Conservation (phyloP, 1,284 basidiomycete genomes). For the Chiua sp. region DNA sequence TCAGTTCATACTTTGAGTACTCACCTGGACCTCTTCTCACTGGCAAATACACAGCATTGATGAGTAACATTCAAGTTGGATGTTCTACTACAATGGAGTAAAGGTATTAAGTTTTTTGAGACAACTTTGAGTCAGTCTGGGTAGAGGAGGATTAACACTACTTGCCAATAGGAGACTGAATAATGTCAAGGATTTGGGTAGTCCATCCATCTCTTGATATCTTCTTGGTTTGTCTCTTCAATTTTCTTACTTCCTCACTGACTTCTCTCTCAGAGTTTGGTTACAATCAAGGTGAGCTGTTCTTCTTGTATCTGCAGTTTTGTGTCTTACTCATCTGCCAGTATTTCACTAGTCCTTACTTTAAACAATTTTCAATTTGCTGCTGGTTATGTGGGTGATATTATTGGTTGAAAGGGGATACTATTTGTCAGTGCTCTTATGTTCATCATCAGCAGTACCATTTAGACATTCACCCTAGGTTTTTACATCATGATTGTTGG, state of each 20-base stretch:
- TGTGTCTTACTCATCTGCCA: conserved; percentile 49
- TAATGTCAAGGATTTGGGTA: too few species aligned
- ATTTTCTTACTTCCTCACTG: conserved; percentile 11
- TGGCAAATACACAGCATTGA: too few species aligned
- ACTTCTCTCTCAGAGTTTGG: conserved; percentile 64
- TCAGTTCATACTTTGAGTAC: too few species aligned
- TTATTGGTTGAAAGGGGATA: conserved; percentile 87
- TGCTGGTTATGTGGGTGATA: conserved; percentile 88
- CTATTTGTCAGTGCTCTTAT: conserved; percentile 87
- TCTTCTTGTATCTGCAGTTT: neutral
- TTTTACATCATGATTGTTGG: conserved; percentile 90
- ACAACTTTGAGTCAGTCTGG: too few species aligned
- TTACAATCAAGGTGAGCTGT: conserved; percentile 83
- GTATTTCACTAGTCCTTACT: conserved; percentile 93
- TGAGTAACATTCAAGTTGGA: too few species aligned
- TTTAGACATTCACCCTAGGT: conserved; percentile 89
- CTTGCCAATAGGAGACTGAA: too few species aligned
- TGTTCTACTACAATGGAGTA: too few species aligned
- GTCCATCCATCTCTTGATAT: conserved; percentile 63
- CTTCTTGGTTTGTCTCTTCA: conserved; percentile 68
- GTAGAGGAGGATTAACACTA: too few species aligned
- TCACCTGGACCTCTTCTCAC: too few species aligned
- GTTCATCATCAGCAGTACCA: conserved; percentile 87
- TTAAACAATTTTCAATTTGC: conserved; percentile 85
- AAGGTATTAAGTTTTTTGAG: too few species aligned